Evolutionary conservation across 2,329 filamentous ascomycete genomes (phyloP), one percentile per base, ranked within the genome.

Genomic region (Fusarium devonianum): DNA sequence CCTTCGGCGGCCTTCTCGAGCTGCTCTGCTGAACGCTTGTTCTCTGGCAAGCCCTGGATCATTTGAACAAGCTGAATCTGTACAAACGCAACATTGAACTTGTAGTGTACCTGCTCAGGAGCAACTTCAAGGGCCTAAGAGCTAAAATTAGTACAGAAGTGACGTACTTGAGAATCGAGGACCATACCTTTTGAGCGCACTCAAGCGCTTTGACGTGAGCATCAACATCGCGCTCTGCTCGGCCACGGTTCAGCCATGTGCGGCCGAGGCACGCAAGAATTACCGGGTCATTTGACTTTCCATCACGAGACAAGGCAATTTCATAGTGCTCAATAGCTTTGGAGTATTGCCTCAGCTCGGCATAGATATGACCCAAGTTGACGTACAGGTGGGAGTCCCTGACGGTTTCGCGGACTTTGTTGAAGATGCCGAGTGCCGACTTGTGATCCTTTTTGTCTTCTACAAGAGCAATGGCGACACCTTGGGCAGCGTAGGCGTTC

Each of bases 11-110:
- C 92, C 43, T 87, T 83, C 67, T 96, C 82, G 7, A 99, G 85
- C 65, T 97, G 92, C 52, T 83, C 81, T 3, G 93, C 79, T 0
- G 88, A 89, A 39, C 92, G 86, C 67, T 92, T 86, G 5, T 83
- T 83, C 68, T 97, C 90, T 5, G 83, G 79, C 43, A 96, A 78
- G 25, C 77, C 79, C 71, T 91, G 87, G 44, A 97, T 85, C 21
- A 89, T 84, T 34, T 88, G 88, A 14, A 93, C 93, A 44, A 97
- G 86, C 70, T 97, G 92, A 56, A 96, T 95, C 69, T 97, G 94
- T 19, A 97, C 90, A 67, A 97, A 99, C 1, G 94, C 94, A 19
- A 99, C 90, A 67, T 99, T 99, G 81, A 99, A 99, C 70, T 94
- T 91, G 71, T 94, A 90, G 72, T 96, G 91, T 21, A 92, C 81